Conservation (phyloP, 192 early-diverging fungal genomes). For the Entrophospora sp. region DNA sequence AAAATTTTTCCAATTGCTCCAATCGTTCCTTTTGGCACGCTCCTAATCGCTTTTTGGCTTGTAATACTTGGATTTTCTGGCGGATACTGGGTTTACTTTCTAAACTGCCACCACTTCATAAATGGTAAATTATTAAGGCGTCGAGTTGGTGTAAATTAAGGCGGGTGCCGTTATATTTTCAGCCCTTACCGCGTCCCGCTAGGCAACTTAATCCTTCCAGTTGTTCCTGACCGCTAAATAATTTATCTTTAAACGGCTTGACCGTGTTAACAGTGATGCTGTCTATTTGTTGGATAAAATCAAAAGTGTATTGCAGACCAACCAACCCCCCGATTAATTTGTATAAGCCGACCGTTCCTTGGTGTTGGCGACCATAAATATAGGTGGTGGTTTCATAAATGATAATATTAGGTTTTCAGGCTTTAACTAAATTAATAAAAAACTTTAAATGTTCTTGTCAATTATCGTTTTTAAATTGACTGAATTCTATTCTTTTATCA, state of each 20-base stretch:
- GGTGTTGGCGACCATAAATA: not conserved
- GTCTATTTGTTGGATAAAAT: not conserved
- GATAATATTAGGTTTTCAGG: not conserved
- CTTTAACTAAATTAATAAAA: not conserved
- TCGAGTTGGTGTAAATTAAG: not conserved
- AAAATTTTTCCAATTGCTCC: not conserved
- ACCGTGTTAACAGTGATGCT: not conserved
- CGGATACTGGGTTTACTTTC: not conserved
- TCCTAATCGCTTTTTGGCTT: constrained; percentile 10
- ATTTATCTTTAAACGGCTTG: not conserved
- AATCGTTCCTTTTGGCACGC: not conserved
- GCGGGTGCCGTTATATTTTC: not conserved
- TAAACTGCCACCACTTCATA: not conserved
- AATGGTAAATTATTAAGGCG: constrained; percentile 1
- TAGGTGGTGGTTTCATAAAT: not conserved
- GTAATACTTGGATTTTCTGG: not conserved
- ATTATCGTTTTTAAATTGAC: not conserved
- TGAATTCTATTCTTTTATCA: not conserved
- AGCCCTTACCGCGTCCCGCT: not conserved
- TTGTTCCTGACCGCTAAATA: not conserved
- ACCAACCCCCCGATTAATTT: not conserved
- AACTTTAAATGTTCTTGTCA: constrained; percentile 7
- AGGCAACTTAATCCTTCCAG: not conserved
- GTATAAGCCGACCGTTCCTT: not conserved
- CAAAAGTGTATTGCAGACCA: not conserved